Evolutionary conservation across 768 basidiomycete species (phyloP).

Genomic region (Hortiboletus flavorubellus): DNA sequence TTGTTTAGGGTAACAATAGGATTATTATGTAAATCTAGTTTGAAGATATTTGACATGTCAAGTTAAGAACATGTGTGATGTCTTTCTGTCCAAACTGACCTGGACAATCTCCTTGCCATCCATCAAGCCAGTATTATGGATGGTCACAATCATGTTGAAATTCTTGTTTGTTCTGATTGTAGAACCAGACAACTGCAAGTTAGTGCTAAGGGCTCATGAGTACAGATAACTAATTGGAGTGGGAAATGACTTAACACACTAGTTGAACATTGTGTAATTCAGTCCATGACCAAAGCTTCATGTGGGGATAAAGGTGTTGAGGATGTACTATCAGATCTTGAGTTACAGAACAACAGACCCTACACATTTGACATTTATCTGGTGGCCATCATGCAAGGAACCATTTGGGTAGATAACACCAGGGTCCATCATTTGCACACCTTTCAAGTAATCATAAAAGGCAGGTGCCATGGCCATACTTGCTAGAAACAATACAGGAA

Average conservation of each 20-base stretch:
- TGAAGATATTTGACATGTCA: neutral
- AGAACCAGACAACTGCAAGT: conserved; percentile 12
- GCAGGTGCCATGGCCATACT: conserved; percentile 59
- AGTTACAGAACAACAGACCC: neutral
- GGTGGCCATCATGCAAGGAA: conserved; percentile 16
- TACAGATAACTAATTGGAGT: neutral
- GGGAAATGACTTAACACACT: conserved; percentile 7
- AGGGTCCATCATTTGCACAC: conserved; percentile 51
- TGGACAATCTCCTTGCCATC: conserved; percentile 69
- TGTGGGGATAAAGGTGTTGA: conserved; percentile 16
- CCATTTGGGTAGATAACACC: conserved; percentile 41
- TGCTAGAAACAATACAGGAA: conserved; percentile 64
- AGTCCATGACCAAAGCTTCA: conserved; percentile 24
- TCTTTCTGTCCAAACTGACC: conserved; percentile 12
- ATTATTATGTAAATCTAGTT: conserved; percentile 55
- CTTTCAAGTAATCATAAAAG: conserved; percentile 72
- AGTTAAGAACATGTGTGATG: neutral
- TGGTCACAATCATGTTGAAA: conserved; percentile 59
- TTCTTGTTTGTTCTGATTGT: conserved; percentile 45
- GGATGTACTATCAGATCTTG: conserved; percentile 13
- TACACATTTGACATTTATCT: conserved; percentile 1
- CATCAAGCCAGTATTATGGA: conserved; percentile 54
- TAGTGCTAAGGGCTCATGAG: conserved; percentile 8
- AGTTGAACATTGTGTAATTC: conserved; percentile 22
- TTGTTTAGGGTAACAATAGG: conserved; percentile 66